Percentiles rank a stretch among this genome's conserved stretches.
Evolutionary conservation across 2,329 filamentous ascomycete genomes (phyloP).

Genomic region (Claviceps pazoutovae): DNA sequence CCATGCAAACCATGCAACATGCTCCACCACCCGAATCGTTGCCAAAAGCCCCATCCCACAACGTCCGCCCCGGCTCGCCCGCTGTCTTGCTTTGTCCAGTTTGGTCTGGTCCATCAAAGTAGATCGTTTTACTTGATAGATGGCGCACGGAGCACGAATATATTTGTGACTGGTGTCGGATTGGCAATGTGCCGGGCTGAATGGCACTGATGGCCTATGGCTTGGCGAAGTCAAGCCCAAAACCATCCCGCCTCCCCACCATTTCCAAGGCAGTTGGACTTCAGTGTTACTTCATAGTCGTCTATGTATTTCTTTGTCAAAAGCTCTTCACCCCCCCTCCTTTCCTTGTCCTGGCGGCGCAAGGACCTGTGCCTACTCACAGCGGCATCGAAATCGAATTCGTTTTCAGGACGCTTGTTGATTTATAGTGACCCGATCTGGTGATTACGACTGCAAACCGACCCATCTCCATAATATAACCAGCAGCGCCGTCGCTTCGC

Average conservation of each 20-base stretch:
- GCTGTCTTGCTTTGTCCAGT: constrained; percentile 4
- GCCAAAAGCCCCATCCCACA: constrained; percentile 1
- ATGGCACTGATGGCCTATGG: not conserved
- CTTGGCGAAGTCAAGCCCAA: constrained; percentile 1
- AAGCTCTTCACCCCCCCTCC: not conserved
- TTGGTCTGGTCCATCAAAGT: not conserved
- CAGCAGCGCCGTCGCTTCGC: not conserved
- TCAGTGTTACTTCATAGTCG: not conserved
- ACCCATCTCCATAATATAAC: constrained; percentile 1
- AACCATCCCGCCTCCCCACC: constrained; percentile 6
- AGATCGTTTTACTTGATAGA: not conserved
- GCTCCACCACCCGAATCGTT: not conserved
- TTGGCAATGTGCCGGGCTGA: not conserved
- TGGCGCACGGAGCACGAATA: not conserved
- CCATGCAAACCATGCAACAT: not conserved
- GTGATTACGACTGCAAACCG: not conserved
- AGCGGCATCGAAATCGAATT: constrained; percentile 1
- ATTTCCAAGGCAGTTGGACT: not conserved
- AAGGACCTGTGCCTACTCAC: constrained; percentile 2
- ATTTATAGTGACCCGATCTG: not conserved
- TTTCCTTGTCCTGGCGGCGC: constrained; percentile 2
- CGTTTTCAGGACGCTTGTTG: not conserved
- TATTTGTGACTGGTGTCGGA: not conserved
- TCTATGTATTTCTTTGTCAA: not conserved
- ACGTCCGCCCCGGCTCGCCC: constrained; percentile 1